These are phyloP conservation scores for Rhododendron simsii DNA, from an alignment of 148 eudicot species.

Conservation along the genomic window DNA sequence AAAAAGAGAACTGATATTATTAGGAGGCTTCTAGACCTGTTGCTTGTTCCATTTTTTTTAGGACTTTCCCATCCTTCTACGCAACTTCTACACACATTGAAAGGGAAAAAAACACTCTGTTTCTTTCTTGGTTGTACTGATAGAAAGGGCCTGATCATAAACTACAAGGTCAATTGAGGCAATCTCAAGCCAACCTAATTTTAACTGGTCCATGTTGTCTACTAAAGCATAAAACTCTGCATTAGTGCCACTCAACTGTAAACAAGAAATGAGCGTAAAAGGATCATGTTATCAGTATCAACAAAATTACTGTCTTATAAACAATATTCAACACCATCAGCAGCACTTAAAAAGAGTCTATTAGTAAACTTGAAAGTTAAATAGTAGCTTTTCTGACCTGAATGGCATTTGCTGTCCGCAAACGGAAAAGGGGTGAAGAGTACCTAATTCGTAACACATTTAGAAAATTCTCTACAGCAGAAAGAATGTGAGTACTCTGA, in stretches of 20 bases:
- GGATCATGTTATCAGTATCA: neutral
- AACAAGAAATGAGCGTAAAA: neutral
- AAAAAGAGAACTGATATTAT: neutral
- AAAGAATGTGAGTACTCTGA: conserved; percentile 59
- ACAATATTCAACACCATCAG: neutral
- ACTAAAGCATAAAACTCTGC: neutral
- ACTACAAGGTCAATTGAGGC: neutral
- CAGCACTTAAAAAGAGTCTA: conserved; percentile 3
- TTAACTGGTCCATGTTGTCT: neutral
- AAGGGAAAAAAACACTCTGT: neutral
- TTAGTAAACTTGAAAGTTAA: neutral
- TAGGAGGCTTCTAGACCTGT: neutral
- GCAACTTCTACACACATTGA: neutral
- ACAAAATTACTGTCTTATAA: neutral
- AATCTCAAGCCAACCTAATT: neutral
- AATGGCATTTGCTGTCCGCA: conserved; percentile 58
- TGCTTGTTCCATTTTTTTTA: neutral
- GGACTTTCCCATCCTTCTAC: neutral
- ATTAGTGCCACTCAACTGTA: neutral
- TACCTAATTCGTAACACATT: conserved; percentile 72
- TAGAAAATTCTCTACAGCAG: conserved; percentile 69
- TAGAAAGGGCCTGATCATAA: neutral
- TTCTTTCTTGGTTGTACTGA: neutral
- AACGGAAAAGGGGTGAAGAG: conserved; percentile 91
- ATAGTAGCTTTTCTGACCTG: conserved; percentile 46